Base-by-base conservation (phyloP, 768 basidiomycete genomes). In the Leccinum arenicola region DNA sequence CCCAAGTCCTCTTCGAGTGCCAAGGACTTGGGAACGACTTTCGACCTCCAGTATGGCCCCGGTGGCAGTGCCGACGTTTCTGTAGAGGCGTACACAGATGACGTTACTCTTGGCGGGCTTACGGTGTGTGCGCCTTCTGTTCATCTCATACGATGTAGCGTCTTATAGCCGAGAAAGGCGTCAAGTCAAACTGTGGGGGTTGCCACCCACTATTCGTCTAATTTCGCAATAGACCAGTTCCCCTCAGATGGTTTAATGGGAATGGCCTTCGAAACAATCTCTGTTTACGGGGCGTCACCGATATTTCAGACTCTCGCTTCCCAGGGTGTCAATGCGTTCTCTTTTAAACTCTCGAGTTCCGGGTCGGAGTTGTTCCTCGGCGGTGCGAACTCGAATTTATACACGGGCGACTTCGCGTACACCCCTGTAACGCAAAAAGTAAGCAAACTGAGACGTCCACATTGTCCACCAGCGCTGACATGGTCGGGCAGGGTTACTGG, bases 321-420 rank as follows among this genome's bases (percentile, higher is more conserved):
- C 1, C 72, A 84, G 53, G 70, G 68, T 4, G 54, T 56, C 76
- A 35, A 12, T 21, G 70, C 71, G 50, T 83, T 84, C 65, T 74
- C 78, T 10, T 80, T 85, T 66, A 82, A 81, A 64, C 68, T 84
- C 9, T 65, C 80, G 12, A 19, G 64, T 10, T 56, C 64, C 10
- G 76, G 75, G 5, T 72, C 77, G 3, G 80, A 82, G 69, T 72
- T 86, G 11, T 79, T 75, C 64, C 62, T 87, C n/a, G 85, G 85
- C 40, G 85, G 84, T 50, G 70, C 71, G 8, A 75, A 87, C 67
- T 50, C 59, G 1, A 58, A 64, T 2, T 69, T 78, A 57, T 84
- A 79, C 69, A 78, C 73, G 4, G 83, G 84, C 6, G 53, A 54
- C 7, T 75, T 86, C 69, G 73, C 73, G 7, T 77, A 75, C 21